Percentiles rank a stretch among this genome's conserved stretches.
phyloP scores from a whole-genome alignment of 441 rosid species.

The Adansonia rubrostipa region DNA sequence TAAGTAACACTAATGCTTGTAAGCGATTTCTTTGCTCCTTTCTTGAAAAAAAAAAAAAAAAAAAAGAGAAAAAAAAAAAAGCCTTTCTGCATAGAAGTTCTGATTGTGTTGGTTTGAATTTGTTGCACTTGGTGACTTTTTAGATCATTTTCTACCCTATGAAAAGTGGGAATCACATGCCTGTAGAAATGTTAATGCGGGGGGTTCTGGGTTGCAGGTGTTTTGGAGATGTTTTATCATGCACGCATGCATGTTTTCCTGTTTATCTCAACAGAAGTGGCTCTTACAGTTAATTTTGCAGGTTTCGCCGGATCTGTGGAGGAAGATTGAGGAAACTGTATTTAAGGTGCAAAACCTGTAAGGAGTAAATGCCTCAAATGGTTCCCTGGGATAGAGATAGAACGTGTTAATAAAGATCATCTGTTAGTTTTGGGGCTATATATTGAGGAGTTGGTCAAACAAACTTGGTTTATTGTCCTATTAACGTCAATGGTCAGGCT shows the following conservation, averaged over 20 bases:
- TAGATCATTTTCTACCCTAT: neutral
- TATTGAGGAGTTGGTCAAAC: slow-evolving; percentile 38
- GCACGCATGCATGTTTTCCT: neutral
- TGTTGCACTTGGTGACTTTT: neutral
- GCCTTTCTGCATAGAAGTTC: neutral
- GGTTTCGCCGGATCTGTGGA: slow-evolving; percentile 44
- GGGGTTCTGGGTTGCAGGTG: neutral
- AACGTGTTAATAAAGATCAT: slow-evolving; percentile 42
- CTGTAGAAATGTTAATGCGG: neutral
- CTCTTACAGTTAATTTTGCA: slow-evolving; percentile 20
- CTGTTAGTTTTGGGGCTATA: slow-evolving; percentile 42
- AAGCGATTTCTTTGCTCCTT: neutral
- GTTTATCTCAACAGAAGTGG: neutral
- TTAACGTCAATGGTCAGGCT: slow-evolving; percentile 32
- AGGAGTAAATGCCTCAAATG: slow-evolving; percentile 46
- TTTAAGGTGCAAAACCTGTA: slow-evolving; percentile 40
- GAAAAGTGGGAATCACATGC: neutral
- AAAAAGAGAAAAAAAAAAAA: neutral
- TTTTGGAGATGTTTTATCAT: neutral
- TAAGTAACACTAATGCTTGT: neutral
- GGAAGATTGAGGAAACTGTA: slow-evolving; percentile 37
- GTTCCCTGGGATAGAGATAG: slow-evolving; percentile 47
- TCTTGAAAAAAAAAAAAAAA: neutral
- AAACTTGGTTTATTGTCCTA: slow-evolving; percentile 37
- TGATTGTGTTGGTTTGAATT: neutral